phyloP scores from a whole-genome alignment of 257 asterid genomes.

The Petunia axillaris region DNA sequence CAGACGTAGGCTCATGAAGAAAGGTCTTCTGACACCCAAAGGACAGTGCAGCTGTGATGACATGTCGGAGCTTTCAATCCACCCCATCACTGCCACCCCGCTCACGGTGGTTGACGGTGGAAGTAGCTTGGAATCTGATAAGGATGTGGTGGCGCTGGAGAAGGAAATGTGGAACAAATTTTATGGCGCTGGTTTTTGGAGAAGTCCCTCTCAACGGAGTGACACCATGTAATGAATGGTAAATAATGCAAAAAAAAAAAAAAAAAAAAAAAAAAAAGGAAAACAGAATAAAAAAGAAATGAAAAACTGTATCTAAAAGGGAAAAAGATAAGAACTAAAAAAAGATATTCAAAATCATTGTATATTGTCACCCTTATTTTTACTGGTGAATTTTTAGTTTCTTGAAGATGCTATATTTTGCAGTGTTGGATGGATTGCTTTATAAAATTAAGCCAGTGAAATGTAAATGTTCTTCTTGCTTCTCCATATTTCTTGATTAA shows the following conservation, averaged over 20 bases:
- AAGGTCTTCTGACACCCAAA: slow-evolving; percentile 37
- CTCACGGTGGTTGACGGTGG: slow-evolving; percentile 26
- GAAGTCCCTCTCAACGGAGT: slow-evolving; percentile 65
- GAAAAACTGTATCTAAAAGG: too few relatives aligned
- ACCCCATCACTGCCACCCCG: slow-evolving; percentile 33
- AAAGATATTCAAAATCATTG: not conserved
- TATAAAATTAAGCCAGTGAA: not conserved
- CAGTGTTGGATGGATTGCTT: slow-evolving; percentile 1
- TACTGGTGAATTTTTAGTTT: not conserved
- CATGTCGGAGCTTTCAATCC: slow-evolving; percentile 42
- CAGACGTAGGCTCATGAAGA: slow-evolving; percentile 41
- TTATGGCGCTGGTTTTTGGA: slow-evolving; percentile 75
- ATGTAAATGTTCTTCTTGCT: slow-evolving; percentile 6
- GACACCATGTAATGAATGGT: slow-evolving; percentile 25
- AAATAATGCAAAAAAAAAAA: not conserved
- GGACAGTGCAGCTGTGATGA: slow-evolving; percentile 46
- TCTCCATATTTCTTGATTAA: not conserved
- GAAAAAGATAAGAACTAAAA: not conserved
- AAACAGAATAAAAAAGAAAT: not conserved
- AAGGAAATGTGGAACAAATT: slow-evolving; percentile 77
- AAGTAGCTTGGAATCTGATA: slow-evolving; percentile 33
- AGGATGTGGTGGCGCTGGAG: slow-evolving; percentile 64
- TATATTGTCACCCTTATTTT: not conserved
- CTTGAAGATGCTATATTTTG: not conserved
- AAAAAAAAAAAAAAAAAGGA: not conserved